A percentile compares a stretch with the other conserved stretches of the same genome.
Evolutionary conservation across 345 rosid species (phyloP).

Genomic region (Citrus hindsii): DNA sequence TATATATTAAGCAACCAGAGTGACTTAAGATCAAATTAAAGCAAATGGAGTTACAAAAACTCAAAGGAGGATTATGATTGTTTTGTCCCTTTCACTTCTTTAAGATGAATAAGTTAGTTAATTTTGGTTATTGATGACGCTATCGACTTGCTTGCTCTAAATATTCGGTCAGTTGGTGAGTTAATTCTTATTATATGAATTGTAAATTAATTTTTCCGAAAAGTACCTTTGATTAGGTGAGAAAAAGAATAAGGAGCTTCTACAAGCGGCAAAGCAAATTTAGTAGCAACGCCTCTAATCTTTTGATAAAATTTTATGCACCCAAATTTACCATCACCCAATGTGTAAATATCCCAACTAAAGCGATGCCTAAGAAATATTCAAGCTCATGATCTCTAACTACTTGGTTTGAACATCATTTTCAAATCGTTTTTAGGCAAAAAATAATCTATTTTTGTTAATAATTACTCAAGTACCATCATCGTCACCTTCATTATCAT

Average conservation of each 20-base stretch:
- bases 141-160: neutral
- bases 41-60: slow-evolving; percentile 15
- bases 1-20: neutral
- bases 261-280: slow-evolving; percentile 2
- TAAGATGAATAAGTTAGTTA: slow-evolving; percentile 10
- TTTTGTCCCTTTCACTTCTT: slow-evolving; percentile 6
- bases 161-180: neutral
- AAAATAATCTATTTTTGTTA: too few relatives aligned
- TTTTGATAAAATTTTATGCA: too few relatives aligned
- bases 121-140: slow-evolving; percentile 6
- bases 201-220: neutral
- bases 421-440: neutral
- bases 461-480: too few relatives aligned
- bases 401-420: neutral
- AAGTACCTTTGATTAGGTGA: neutral
- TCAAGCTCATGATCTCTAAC: neutral
- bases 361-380: neutral
- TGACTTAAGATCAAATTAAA: slow-evolving; percentile 14
- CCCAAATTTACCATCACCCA: too few relatives aligned
- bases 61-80: slow-evolving; percentile 1
- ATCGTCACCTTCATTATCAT: too few relatives aligned
- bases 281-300: too few relatives aligned
- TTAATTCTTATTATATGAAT: neutral
- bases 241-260: neutral
- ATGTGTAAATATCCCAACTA: neutral